phyloP scores from a whole-genome alignment of 2,329 filamentous ascomycete genomes.

The Phyllosticta paracitricarpa region DNA sequence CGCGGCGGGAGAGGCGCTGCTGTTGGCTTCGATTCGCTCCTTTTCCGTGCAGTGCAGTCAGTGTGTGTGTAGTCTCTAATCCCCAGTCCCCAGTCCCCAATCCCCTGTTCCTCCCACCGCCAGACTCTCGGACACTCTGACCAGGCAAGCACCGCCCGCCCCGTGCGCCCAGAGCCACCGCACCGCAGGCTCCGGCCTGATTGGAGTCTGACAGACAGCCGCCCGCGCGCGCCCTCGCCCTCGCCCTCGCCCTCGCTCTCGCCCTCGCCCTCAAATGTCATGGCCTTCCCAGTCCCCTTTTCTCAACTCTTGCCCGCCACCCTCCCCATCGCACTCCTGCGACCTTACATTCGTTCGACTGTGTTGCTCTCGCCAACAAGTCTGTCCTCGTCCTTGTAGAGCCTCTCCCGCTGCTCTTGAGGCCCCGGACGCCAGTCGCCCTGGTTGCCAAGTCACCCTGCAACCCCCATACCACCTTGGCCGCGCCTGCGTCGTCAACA shows the following conservation, averaged over 20 bases:
- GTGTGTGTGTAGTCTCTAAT: too few species aligned
- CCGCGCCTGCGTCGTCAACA: background rate
- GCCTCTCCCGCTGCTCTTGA: too few species aligned
- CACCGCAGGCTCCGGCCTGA: too few species aligned
- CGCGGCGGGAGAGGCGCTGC: background rate
- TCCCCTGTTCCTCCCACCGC: background rate
- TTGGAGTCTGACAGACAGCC: conserved; percentile 3
- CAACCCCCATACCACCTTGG: background rate
- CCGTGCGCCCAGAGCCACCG: conserved; percentile 1
- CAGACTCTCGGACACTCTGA: background rate
- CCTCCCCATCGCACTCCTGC: background rate
- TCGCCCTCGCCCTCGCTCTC: background rate
- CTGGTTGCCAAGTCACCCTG: background rate
- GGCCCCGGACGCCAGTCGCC: background rate
- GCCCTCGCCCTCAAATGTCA: conserved; percentile 7
- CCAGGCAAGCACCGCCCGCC: conserved; percentile 1
- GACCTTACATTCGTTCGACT: conserved; percentile 10
- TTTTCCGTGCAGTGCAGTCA: background rate
- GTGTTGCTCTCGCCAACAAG: background rate
- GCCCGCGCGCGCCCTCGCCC: conserved; percentile 2
- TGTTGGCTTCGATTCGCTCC: background rate
- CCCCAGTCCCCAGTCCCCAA: background rate
- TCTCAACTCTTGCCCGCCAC: conserved; percentile 9
- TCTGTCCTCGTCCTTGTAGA: too few species aligned
- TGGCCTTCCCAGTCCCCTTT: conserved; percentile 11